A percentile compares a stretch with the other conserved stretches of the same genome.
These are phyloP conservation scores for Zea mays DNA, from an alignment of 176 grass and related monocot genomes.

Conservation along the genomic window Zm-B73-REFERENCE-NAM-5.0 NC_050096.1:174596501-174597000, in stretches of 20 bases:
- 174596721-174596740: slow-evolving; percentile 1
- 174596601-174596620: slow-evolving; percentile 24
- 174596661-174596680: background rate
- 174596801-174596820: background rate
- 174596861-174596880: background rate
- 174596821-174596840: too few relatives aligned
- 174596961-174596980: too few relatives aligned
- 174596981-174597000: background rate
- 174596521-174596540: too few relatives aligned
- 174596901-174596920: background rate
- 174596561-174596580: slow-evolving; percentile 17
- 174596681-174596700: too few relatives aligned
- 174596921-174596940: background rate
- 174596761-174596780: too few relatives aligned
- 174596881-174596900: too few relatives aligned
- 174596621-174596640: slow-evolving; percentile 27
- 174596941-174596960: background rate
- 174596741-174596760: background rate
- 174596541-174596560: slow-evolving; percentile 22
- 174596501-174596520: too few relatives aligned
- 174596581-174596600: background rate
- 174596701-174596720: background rate
- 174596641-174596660: slow-evolving; percentile 35
- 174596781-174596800: background rate
- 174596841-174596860: background rate